Evolutionary conservation across 2,329 filamentous ascomycete genomes (phyloP).

Genomic region (Colletotrichum agaves): DNA sequence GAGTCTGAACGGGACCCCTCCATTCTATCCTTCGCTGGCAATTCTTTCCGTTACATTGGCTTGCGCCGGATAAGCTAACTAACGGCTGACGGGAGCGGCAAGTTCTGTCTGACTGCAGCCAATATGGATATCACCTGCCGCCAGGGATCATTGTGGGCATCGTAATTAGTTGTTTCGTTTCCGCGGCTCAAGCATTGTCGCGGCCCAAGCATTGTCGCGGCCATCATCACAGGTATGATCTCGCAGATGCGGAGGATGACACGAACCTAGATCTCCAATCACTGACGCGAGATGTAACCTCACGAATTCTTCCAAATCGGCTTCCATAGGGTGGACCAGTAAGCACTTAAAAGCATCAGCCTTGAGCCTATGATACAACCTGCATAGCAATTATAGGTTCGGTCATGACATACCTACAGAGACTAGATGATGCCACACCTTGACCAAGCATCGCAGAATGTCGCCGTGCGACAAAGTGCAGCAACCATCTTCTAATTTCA

Average conservation of each 20-base stretch:
- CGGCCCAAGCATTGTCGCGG: not conserved
- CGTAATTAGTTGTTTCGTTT: not conserved
- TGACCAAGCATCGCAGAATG: not conserved
- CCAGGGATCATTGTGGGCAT: slow-evolving; percentile 3
- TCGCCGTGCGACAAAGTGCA: not conserved
- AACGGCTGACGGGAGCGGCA: not conserved
- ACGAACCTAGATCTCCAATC: not conserved
- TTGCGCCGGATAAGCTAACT: not conserved
- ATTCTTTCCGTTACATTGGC: not conserved
- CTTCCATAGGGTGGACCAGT: slow-evolving; percentile 29
- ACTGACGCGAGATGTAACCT: not conserved
- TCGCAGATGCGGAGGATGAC: not conserved
- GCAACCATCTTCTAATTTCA: not conserved
- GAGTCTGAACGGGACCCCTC: too few species aligned
- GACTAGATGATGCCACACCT: not conserved
- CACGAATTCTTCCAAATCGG: slow-evolving; percentile 20
- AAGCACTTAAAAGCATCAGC: slow-evolving; percentile 26
- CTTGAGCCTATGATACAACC: not conserved
- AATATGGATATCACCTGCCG: not conserved
- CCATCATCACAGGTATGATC: not conserved
- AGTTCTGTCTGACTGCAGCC: slow-evolving; percentile 3
- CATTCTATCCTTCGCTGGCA: too few species aligned
- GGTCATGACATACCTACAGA: not conserved
- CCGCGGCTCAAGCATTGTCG: not conserved
- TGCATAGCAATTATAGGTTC: slow-evolving; percentile 8